These are phyloP conservation scores for Talaromyces amestolkiae DNA, from an alignment of 2,329 filamentous ascomycete genomes.

Conservation along the genomic window DNA sequence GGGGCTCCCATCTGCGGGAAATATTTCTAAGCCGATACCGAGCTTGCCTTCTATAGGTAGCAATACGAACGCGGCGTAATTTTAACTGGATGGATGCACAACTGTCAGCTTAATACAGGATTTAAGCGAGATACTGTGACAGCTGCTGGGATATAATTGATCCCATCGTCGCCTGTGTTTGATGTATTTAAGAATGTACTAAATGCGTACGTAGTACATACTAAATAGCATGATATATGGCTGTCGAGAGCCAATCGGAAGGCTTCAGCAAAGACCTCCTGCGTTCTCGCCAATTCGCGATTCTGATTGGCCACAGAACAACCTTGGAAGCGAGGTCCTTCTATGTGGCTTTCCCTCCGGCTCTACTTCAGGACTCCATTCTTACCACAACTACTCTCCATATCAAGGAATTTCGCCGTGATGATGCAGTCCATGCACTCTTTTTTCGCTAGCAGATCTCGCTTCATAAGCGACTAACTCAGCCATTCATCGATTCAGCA, in stretches of 20 bases:
- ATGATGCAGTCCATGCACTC: neutral
- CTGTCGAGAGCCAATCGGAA: constrained; percentile 11
- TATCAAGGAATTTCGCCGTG: neutral
- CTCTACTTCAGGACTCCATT: neutral
- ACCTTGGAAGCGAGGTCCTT: neutral
- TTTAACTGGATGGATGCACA: neutral
- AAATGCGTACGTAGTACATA: neutral
- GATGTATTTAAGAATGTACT: too few species aligned
- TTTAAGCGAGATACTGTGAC: neutral
- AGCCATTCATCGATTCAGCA: neutral
- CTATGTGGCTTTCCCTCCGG: neutral
- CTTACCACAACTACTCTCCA: neutral
- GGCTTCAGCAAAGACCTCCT: neutral
- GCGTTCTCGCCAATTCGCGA: constrained; percentile 32
- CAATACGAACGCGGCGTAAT: neutral
- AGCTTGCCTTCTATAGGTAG: neutral
- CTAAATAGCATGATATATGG: neutral
- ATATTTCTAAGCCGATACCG: neutral
- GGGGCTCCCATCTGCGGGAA: neutral
- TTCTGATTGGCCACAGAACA: constrained; percentile 34
- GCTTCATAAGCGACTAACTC: constrained; percentile 1
- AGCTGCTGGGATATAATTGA: neutral
- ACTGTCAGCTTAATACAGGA: neutral
- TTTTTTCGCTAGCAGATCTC: neutral
- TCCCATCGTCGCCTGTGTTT: neutral